phyloP scores from a whole-genome alignment of 1,139 yeast species.

The Taphrina communis region DNA sequence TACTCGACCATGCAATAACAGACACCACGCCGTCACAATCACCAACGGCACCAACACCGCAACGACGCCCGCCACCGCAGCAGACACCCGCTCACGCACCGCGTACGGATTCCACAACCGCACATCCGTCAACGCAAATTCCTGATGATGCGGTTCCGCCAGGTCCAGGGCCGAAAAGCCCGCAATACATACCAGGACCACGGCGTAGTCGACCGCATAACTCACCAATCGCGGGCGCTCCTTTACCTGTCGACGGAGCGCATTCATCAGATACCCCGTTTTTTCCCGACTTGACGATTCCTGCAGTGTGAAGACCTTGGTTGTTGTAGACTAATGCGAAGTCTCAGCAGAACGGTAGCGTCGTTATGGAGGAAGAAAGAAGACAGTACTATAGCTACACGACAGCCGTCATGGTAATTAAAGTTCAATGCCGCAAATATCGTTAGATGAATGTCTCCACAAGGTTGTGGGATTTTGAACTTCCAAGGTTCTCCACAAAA shows the following conservation, averaged over 20 bases:
- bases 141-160: conserved; percentile 50
- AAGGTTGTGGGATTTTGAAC: no score
- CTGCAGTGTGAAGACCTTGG: no score
- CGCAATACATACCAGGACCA: conserved; percentile 42
- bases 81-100: conserved; percentile 64
- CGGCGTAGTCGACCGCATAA: conserved; percentile 45
- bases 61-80: conserved; percentile 53
- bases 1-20: conserved; percentile 49
- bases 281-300: no score
- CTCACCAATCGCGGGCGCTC: conserved; percentile 15
- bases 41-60: conserved; percentile 56
- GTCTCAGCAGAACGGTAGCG: no score
- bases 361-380: no score
- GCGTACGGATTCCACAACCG: conserved; percentile 77
- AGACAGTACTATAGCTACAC: no score
- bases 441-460: no score
- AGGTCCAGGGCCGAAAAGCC: conserved; percentile 56
- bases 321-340: no score
- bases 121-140: conserved; percentile 64
- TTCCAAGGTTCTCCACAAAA: no score
- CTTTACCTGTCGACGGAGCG: neutral
- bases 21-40: conserved; percentile 53
- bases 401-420: no score
- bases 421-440: no score
- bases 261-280: neutral